A percentile compares a stretch with the other conserved stretches of the same genome.
Conservation (phyloP, 148 eudicot genomes). For the Amaranthus palmeri region DNA sequence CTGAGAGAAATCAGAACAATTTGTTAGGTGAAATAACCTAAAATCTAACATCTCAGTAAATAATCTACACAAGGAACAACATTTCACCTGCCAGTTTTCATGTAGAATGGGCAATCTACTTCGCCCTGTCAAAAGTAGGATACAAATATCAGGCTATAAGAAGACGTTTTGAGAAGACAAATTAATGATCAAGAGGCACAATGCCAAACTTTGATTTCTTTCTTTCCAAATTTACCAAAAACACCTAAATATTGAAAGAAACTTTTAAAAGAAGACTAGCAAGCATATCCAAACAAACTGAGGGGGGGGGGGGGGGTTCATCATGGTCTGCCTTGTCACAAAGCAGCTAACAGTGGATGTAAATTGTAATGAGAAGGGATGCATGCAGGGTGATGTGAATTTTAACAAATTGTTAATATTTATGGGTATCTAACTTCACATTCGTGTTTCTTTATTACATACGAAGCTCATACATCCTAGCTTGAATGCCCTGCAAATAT, state of each 20-base stretch:
- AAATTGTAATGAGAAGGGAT: too few relatives aligned
- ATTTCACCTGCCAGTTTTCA: slow-evolving; percentile 89
- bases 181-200: background rate
- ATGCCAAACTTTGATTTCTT: background rate
- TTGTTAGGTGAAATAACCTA: background rate
- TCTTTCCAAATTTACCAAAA: too few relatives aligned
- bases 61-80: background rate
- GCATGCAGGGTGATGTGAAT: too few relatives aligned
- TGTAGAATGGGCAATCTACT: slow-evolving; percentile 85
- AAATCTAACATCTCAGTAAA: background rate
- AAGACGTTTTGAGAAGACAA: background rate
- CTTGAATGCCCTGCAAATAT: too few relatives aligned
- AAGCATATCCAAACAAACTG: background rate
- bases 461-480: too few relatives aligned
- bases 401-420: too few relatives aligned
- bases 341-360: too few relatives aligned
- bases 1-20: slow-evolving; percentile 30
- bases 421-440: too few relatives aligned
- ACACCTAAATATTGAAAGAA: background rate
- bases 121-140: slow-evolving; percentile 62
- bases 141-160: slow-evolving; percentile 14
- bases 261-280: background rate
- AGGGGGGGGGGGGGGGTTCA: too few relatives aligned
- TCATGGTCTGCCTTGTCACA: too few relatives aligned
- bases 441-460: too few relatives aligned